A percentile compares a stretch with the other conserved stretches of the same genome.
Evolutionary conservation across 176 grass and related monocot genomes (phyloP).

Genomic region (Oropetium thomaeum): DNA sequence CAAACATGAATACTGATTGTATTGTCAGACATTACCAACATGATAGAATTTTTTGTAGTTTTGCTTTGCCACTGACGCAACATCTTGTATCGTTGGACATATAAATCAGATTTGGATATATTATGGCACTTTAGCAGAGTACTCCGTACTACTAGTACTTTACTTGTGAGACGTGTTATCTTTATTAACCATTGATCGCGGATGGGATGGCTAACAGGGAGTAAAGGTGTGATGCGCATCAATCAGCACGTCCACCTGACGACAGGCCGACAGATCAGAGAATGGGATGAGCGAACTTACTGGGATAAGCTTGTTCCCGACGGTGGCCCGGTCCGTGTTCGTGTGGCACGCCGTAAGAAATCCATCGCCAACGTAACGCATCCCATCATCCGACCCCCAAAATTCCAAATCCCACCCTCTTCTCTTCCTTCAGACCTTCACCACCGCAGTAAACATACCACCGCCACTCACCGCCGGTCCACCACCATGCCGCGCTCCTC

Average conservation of each 20-base stretch:
- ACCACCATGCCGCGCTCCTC: conserved; percentile 26
- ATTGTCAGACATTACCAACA: neutral
- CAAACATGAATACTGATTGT: neutral
- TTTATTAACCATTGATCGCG: neutral
- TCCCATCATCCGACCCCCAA: neutral
- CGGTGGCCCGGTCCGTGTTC: too few species aligned
- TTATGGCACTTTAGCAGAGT: too few species aligned
- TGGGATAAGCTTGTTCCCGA: neutral
- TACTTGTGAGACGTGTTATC: too few species aligned
- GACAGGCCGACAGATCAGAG: neutral
- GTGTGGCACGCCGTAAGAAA: neutral
- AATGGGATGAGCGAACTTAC: neutral
- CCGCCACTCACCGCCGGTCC: neutral
- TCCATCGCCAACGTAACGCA: conserved; percentile 5
- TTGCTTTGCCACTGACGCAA: neutral
- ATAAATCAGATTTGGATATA: too few species aligned
- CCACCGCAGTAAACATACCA: neutral
- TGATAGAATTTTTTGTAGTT: neutral
- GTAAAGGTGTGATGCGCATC: neutral
- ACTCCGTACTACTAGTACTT: too few species aligned
- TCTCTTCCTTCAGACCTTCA: too few species aligned
- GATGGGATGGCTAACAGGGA: neutral
- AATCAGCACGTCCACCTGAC: neutral
- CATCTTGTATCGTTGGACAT: neutral
- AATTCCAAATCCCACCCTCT: neutral